Evolutionary conservation across 495 filamentous ascomycete species (phyloP).

Genomic region (Talaromyces nanjingensis): DNA sequence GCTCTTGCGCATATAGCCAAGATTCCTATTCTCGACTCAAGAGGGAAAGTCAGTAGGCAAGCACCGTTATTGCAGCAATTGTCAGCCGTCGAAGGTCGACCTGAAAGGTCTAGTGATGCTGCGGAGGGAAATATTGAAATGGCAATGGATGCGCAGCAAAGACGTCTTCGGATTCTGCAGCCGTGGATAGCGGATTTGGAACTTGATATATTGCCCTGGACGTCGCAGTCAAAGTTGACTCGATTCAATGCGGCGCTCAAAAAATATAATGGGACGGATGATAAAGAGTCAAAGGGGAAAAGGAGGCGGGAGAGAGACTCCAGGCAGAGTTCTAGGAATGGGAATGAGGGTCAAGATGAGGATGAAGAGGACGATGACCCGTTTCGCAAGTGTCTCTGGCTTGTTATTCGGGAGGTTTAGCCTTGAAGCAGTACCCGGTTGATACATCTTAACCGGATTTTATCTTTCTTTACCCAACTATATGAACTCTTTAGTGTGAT

Average conservation of each 20-base stretch:
- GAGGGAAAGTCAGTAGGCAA: constrained; percentile 17
- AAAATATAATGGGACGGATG: constrained; percentile 13
- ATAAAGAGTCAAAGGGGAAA: background rate
- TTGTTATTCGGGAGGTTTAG: constrained; percentile 4
- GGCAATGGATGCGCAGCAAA: constrained; percentile 16
- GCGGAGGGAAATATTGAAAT: background rate
- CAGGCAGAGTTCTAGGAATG: background rate
- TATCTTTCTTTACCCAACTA: too few species aligned
- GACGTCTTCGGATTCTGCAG: constrained; percentile 10
- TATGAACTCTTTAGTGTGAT: too few species aligned
- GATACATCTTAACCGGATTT: too few species aligned
- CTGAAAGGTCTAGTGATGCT: background rate
- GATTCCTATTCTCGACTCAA: constrained; percentile 20
- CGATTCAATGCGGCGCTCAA: constrained; percentile 23
- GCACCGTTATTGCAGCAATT: constrained; percentile 16
- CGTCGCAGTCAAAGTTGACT: constrained; percentile 18
- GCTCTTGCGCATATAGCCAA: constrained; percentile 20
- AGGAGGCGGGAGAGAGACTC: background rate
- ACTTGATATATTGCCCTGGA: constrained; percentile 20
- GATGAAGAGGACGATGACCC: background rate
- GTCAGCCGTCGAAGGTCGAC: background rate
- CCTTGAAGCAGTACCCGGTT: background rate
- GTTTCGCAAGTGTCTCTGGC: constrained; percentile 2
- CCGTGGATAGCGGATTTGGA: constrained; percentile 25
- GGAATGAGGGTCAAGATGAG: background rate